Percentiles rank a stretch among this genome's conserved stretches.
Evolutionary conservation across 2,329 filamentous ascomycete species (phyloP).

Genomic region (Paradendryphiella salina): DNA sequence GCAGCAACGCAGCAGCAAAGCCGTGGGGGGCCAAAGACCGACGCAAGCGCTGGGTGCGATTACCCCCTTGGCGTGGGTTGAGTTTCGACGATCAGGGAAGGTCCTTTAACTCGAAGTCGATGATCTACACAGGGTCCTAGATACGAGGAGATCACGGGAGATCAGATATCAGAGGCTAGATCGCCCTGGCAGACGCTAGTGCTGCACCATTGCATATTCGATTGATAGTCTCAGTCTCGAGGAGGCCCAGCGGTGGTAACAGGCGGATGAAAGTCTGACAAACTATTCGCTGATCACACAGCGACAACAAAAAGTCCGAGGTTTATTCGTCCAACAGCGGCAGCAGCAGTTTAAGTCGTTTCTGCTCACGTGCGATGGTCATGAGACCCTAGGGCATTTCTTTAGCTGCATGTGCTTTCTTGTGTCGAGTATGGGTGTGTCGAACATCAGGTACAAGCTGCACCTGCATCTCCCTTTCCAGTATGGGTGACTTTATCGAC

Average conservation of each 20-base stretch:
- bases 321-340: neutral
- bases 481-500: neutral
- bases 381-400: neutral
- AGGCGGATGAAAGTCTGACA: neutral
- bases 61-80: constrained; percentile 9
- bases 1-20: constrained; percentile 4
- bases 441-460: neutral
- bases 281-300: neutral
- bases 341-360: neutral
- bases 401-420: neutral
- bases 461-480: neutral
- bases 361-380: neutral
- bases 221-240: neutral
- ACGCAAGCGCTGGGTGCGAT: constrained; percentile 13
- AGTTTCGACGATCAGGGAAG: constrained; percentile 13
- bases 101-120: neutral
- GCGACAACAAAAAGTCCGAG: neutral
- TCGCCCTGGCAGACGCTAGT: neutral
- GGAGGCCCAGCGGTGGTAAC: neutral
- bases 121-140: constrained; percentile 14
- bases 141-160: constrained; percentile 14
- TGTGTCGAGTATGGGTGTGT: neutral
- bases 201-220: neutral
- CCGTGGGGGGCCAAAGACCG: constrained; percentile 1
- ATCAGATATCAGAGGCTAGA: constrained; percentile 1